Evolutionary conservation across 441 rosid species (phyloP).

Genomic region (Pelargonium citronellum): DNA sequence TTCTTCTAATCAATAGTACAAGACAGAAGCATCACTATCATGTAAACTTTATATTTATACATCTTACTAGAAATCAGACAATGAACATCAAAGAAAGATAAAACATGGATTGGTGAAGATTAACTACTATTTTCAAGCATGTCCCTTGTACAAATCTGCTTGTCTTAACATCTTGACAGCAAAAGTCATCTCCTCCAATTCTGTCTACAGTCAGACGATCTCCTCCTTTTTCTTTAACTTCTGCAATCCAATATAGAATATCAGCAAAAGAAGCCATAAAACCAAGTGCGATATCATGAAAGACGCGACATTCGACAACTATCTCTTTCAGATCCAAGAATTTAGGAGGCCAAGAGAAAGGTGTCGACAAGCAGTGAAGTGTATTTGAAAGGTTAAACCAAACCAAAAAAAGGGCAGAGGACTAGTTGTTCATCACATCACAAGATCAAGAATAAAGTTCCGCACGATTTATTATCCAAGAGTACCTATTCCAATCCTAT

Average conservation of each 20-base stretch:
- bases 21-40: too few relatives aligned
- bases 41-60: not conserved
- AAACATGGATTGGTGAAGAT: not conserved
- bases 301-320: not conserved
- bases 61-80: not conserved
- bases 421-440: not conserved
- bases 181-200: not conserved
- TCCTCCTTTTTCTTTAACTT: not conserved
- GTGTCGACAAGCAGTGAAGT: not conserved
- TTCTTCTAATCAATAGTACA: too few relatives aligned
- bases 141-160: not conserved
- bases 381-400: not conserved
- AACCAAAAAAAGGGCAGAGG: not conserved
- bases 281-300: not conserved
- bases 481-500: too few relatives aligned
- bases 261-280: not conserved
- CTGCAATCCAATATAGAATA: not conserved
- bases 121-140: slow-evolving; percentile 4
- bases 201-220: not conserved
- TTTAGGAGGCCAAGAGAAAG: too few relatives aligned
- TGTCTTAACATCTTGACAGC: not conserved
- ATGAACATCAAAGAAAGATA: not conserved
- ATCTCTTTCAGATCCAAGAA: not conserved
- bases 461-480: too few relatives aligned
- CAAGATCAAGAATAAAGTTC: too few relatives aligned